These are phyloP conservation scores for Chrysoporthe deuterocubensis DNA, from an alignment of 2,329 filamentous ascomycete genomes.

Conservation along the genomic window DNA sequence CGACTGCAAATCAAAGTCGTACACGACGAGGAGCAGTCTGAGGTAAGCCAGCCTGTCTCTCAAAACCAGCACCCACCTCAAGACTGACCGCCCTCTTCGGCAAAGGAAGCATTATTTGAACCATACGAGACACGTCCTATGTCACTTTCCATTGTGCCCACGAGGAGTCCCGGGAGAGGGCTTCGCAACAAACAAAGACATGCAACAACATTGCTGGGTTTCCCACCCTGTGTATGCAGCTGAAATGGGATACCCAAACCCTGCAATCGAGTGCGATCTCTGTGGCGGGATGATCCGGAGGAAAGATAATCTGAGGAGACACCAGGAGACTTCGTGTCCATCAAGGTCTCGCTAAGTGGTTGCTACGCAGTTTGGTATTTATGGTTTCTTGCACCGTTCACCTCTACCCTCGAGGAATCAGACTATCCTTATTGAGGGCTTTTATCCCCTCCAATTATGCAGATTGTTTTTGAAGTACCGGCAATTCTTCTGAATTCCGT, in stretches of 20 bases:
- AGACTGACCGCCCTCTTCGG: background rate
- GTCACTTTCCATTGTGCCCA: background rate
- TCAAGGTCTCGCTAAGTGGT: background rate
- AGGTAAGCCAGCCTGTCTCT: background rate
- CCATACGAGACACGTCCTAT: background rate
- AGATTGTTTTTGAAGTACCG: no score
- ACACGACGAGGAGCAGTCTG: background rate
- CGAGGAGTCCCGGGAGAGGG: conserved; percentile 2
- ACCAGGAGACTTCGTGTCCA: conserved; percentile 4
- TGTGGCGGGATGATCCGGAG: conserved; percentile 1
- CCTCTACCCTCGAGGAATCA: background rate
- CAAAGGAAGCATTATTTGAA: conserved; percentile 8
- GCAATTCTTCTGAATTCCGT: no score
- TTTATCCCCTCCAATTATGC: background rate
- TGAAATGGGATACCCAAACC: background rate
- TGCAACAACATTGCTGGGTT: conserved; percentile 13
- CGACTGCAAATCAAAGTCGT: background rate
- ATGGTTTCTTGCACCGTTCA: background rate
- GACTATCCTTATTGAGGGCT: background rate
- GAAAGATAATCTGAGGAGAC: conserved; percentile 5
- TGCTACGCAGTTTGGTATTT: background rate
- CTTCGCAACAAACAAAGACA: conserved; percentile 2
- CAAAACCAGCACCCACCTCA: background rate
- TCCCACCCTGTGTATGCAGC: background rate
- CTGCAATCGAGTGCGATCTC: background rate